Evolutionary conservation across 2,329 filamentous ascomycete species (phyloP).

Genomic region (Colletotrichum camelliae): DNA sequence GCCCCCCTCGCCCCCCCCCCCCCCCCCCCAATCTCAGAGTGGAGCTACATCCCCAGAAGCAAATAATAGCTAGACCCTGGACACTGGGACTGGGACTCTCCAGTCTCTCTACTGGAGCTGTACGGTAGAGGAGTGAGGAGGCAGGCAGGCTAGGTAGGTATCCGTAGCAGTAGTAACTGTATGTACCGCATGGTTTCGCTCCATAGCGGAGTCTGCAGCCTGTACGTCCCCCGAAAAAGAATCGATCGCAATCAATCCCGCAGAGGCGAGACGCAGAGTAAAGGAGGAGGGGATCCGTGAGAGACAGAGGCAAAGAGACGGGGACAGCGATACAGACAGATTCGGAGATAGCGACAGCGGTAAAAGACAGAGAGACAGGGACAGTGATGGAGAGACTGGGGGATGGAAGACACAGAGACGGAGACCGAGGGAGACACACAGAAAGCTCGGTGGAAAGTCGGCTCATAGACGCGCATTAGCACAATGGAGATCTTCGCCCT

Average conservation of each 20-base stretch:
- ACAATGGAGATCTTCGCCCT: background rate
- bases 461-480: background rate
- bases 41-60: background rate
- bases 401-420: background rate
- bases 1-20: background rate
- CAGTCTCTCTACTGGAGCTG: background rate
- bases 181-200: background rate
- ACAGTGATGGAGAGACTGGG: background rate
- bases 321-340: background rate
- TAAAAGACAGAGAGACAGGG: background rate
- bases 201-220: background rate
- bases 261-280: background rate
- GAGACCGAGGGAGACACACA: background rate
- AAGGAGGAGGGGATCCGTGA: background rate
- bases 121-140: background rate
- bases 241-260: background rate
- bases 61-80: background rate
- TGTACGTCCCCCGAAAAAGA: background rate
- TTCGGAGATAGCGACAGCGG: background rate
- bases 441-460: background rate
- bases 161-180: background rate
- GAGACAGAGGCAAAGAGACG: background rate
- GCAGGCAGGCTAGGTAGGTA: background rate
- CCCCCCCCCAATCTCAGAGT: background rate
- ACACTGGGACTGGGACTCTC: background rate